Conservation (phyloP, 352 stramenopile species). For the Pythium periplocum region DNA sequence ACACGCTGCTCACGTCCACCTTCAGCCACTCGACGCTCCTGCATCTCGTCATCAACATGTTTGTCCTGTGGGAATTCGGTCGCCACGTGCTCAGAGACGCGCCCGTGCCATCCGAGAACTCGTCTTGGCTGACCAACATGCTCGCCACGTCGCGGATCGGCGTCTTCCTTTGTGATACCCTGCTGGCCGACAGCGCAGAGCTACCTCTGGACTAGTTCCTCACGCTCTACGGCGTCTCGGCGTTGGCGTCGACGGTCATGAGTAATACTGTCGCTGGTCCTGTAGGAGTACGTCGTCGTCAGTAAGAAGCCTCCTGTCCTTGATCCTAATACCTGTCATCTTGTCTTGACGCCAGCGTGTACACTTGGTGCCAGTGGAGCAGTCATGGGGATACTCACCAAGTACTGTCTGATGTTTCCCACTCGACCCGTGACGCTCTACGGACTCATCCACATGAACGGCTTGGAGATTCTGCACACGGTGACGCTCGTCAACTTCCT, state of each 20-base stretch:
- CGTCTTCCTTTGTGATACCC: constrained; percentile 22
- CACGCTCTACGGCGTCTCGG: constrained; percentile 62
- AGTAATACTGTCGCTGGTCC: constrained; percentile 44
- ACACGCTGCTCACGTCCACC: constrained; percentile 71
- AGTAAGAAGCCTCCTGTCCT: constrained; percentile 29
- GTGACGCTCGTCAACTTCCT: constrained; percentile 65
- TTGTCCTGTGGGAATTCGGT: constrained; percentile 86
- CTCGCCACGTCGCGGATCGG: constrained; percentile 35
- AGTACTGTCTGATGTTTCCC: constrained; percentile 72
- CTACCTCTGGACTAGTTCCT: constrained; percentile 62
- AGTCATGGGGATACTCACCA: constrained; percentile 73
- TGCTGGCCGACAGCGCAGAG: constrained; percentile 17
- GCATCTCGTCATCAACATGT: constrained; percentile 86
- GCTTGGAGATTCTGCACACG: constrained; percentile 38
- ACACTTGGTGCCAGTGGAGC: constrained; percentile 77
- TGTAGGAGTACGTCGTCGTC: constrained; percentile 47
- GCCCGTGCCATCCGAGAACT: constrained; percentile 24
- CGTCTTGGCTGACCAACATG: constrained; percentile 40
- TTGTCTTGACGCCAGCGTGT: constrained; percentile 37
- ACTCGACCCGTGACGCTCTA: constrained; percentile 44
- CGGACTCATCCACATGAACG: constrained; percentile 42
- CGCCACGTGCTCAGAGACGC: constrained; percentile 39
- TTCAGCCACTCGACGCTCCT: constrained; percentile 82
- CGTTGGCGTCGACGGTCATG: constrained; percentile 57
- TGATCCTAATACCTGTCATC: constrained; percentile 4